Conservation (phyloP, 306 rosid genomes). For the Corylus heterophylla region DNA sequence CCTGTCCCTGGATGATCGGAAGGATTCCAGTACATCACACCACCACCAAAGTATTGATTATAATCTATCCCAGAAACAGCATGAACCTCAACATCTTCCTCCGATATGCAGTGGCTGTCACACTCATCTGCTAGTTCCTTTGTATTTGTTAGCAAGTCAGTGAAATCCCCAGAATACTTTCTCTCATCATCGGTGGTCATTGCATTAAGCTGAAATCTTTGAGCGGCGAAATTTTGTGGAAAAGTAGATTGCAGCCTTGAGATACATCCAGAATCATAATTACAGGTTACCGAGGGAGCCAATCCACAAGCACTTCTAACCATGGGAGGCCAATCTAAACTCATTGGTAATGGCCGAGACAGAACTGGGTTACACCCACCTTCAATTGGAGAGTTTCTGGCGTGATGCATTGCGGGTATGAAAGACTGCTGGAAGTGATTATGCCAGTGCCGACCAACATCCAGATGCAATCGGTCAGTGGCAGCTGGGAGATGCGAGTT, state of each 20-base stretch:
- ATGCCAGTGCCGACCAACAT: slow-evolving; percentile 94
- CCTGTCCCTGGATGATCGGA: slow-evolving; percentile 80
- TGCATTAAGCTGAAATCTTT: slow-evolving; percentile 53
- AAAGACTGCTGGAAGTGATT: slow-evolving; percentile 82
- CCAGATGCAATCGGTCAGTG: slow-evolving; percentile 91
- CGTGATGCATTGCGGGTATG: slow-evolving; percentile 67
- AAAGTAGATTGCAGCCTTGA: slow-evolving; percentile 69
- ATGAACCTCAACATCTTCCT: slow-evolving; percentile 92
- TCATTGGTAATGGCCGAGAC: slow-evolving; percentile 70
- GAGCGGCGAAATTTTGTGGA: slow-evolving; percentile 63
- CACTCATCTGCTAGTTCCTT: slow-evolving; percentile 73
- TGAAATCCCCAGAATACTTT: slow-evolving; percentile 67
- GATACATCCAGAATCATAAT: slow-evolving; percentile 71
- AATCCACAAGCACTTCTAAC: slow-evolving; percentile 64
- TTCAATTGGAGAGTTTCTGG: slow-evolving; percentile 58
- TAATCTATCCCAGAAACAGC: slow-evolving; percentile 83
- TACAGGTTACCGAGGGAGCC: slow-evolving; percentile 59
- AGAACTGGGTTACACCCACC: slow-evolving; percentile 68
- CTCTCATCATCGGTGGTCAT: slow-evolving; percentile 54
- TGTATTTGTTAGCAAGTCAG: slow-evolving; percentile 55
- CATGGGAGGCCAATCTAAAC: slow-evolving; percentile 96
- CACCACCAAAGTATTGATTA: slow-evolving; percentile 94
- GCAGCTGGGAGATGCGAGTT: slow-evolving; percentile 84
- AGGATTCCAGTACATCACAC: slow-evolving; percentile 95
- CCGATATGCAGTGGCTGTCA: slow-evolving; percentile 86